Percentiles rank a stretch among this genome's conserved stretches.
These are phyloP conservation scores for Aspergillus conjunctus DNA, from an alignment of 495 filamentous ascomycete species.

Conservation along the genomic window DNA sequence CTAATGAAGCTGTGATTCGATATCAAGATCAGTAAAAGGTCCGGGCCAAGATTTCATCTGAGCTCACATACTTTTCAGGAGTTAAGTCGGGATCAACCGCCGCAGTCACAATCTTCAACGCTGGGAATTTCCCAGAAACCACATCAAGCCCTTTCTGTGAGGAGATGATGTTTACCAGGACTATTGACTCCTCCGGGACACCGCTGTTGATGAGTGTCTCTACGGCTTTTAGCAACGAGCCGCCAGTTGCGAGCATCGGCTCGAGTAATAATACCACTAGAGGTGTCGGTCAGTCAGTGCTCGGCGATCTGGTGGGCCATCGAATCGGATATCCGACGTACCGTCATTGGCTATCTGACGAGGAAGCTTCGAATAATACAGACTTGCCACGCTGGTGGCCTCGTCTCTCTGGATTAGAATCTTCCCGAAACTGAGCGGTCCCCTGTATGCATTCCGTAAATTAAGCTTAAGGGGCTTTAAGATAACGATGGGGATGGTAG, in stretches of 20 bases:
- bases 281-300: not conserved
- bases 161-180: constrained; percentile 27
- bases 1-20: constrained; percentile 20
- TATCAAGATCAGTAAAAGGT: constrained; percentile 1
- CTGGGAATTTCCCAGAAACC: constrained; percentile 16
- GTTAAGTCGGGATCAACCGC: constrained; percentile 25
- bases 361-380: constrained; percentile 28
- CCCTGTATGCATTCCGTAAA: constrained; percentile 8
- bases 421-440: constrained; percentile 24
- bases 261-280: constrained; percentile 27
- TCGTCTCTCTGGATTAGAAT: constrained; percentile 31
- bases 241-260: constrained; percentile 30
- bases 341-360: constrained; percentile 16
- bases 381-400: constrained; percentile 19
- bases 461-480: not conserved
- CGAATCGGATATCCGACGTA: constrained; percentile 1
- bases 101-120: constrained; percentile 24
- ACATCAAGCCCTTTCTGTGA: constrained; percentile 22
- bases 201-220: constrained; percentile 16
- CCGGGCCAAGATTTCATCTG: not conserved
- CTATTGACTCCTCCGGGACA: constrained; percentile 24
- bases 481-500: not conserved
- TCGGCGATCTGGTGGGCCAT: not conserved
- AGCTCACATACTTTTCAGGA: constrained; percentile 22
- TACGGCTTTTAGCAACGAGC: constrained; percentile 25